Evolutionary conservation across 148 eudicot genomes (phyloP), one percentile per base, ranked within the genome.

Genomic region (Chenopodium quinoa): DNA sequence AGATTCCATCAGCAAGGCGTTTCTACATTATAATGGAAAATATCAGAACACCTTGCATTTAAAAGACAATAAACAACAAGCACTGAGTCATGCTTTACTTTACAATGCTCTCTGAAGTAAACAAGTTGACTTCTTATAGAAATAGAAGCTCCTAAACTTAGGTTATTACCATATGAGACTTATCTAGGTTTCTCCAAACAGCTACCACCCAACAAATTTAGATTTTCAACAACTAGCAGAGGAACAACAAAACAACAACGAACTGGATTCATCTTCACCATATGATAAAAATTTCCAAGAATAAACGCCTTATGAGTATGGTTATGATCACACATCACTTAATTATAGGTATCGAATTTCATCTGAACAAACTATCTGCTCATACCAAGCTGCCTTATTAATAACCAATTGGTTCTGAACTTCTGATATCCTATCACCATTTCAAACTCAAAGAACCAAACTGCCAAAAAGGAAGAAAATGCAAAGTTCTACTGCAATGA

Each of bases 1-100:
- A 23, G 40, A 70, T 34, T 73, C 64, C 80, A 77, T 80, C 83
- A 20, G 80, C 47, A 13, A 25, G 19, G 67, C 46, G 16, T 84
- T 84, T 80, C 86, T 84, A 72, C 69, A 65, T n/a, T 50, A 70
- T n/a, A 73, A 47, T 31, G 67, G 13, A 48, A 16, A 22, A 22
- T 19, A 52, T 82, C 60, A 72, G 65, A 62, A 78, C 2, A 72
- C 25, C 25, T 29, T 14, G 29, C 40, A 66, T 10, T 47, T 2
- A 14, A 4, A 78, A 20, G 6, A 27, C 20, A 40, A 14, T 66
- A 11, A 62, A 20, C 22, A 58, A 58, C 4, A 62, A 62, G 25
- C 66, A 62, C 66, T 22, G 66, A 20, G 66, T 9, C 10, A 40
- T 2, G 32, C 32, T 31, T 31, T 31, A 31, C 32, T 58, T 58